Evolutionary conservation across 164 flowering plant species (phyloP).

Genomic region (Buxus sempervirens): DNA sequence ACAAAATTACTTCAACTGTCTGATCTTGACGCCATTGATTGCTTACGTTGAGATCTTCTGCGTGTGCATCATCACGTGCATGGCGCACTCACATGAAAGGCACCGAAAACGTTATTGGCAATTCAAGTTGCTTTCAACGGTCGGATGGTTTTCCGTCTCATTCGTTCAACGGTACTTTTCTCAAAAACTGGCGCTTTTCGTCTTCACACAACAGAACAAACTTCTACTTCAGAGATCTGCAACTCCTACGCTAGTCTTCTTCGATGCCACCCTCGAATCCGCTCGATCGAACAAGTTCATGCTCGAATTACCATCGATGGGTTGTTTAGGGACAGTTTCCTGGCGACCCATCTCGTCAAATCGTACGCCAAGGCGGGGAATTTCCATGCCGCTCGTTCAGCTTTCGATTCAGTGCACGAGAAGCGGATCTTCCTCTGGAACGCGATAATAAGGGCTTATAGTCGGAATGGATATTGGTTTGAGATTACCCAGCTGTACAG

Average conservation of each 20-base stretch:
- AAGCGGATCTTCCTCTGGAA: constrained; percentile 25
- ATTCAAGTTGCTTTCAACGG: too few relatives aligned
- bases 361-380: constrained; percentile 27
- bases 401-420: constrained; percentile 17
- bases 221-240: background rate
- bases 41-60: too few relatives aligned
- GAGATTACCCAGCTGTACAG: constrained; percentile 18
- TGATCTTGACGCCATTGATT: too few relatives aligned
- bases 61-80: too few relatives aligned
- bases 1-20: too few relatives aligned
- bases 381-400: constrained; percentile 9
- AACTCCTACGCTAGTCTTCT: constrained; percentile 18
- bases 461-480: constrained; percentile 15
- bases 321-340: constrained; percentile 13
- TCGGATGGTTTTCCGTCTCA: background rate
- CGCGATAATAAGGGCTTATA: constrained; percentile 25
- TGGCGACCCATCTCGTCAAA: constrained; percentile 33
- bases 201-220: constrained; percentile 2
- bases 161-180: background rate
- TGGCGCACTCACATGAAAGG: too few relatives aligned
- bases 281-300: constrained; percentile 19
- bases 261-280: constrained; percentile 11
- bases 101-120: too few relatives aligned
- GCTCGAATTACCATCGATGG: constrained; percentile 23
- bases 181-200: background rate